Percentiles rank a stretch among this genome's conserved stretches.
phyloP scores from a whole-genome alignment of 1,284 basidiomycete genomes.

The Cryptococcus wingfieldii region DNA sequence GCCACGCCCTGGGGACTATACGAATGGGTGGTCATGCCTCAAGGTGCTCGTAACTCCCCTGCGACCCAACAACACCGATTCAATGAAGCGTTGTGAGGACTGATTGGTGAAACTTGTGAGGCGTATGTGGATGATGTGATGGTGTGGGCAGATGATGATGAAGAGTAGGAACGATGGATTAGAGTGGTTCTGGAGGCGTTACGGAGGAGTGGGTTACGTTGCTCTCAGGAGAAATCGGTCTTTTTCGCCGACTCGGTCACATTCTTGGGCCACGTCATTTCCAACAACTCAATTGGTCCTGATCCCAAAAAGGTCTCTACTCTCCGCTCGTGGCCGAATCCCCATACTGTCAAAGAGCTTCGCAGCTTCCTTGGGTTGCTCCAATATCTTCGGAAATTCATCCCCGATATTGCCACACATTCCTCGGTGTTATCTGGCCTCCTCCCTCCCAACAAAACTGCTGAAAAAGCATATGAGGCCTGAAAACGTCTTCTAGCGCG shows the following conservation, averaged over 20 bases:
- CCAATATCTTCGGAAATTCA: background rate
- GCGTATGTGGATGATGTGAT: conserved; percentile 1
- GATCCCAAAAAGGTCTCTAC: background rate
- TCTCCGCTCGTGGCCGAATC: background rate
- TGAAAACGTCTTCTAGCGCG: no score
- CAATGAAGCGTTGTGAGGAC: background rate
- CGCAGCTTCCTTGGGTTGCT: background rate
- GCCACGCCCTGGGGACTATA: background rate
- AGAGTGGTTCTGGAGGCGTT: background rate
- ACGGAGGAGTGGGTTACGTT: background rate
- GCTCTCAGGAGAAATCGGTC: background rate
- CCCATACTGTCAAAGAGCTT: background rate
- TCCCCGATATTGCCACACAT: background rate
- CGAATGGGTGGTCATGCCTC: conserved; percentile 1
- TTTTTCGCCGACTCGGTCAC: background rate
- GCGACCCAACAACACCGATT: background rate
- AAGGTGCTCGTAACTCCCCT: background rate
- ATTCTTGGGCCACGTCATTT: background rate
- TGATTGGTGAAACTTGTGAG: background rate
- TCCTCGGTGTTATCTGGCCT: background rate
- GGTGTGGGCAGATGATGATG: background rate
- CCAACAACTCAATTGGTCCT: background rate
- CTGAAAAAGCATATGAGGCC: background rate
- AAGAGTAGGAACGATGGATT: background rate
- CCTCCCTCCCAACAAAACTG: background rate